Conservation (phyloP, 768 basidiomycete genomes). For the Calocybe cyanea region DNA sequence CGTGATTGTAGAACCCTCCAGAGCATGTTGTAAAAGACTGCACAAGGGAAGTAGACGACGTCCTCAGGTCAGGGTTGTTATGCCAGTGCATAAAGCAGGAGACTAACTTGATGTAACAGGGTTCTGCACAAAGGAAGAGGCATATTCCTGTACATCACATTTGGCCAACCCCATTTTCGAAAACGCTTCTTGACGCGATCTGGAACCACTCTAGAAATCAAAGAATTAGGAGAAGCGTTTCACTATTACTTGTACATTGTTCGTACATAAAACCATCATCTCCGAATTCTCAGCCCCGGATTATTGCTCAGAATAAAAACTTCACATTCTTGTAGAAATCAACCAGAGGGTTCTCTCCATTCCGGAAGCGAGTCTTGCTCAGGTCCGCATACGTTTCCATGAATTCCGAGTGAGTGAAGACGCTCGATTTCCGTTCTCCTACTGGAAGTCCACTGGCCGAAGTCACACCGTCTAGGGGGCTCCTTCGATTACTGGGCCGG, state of each 20-base stretch:
- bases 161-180: slow-evolving; percentile 89
- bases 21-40: slow-evolving; percentile 67
- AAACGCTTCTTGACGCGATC: slow-evolving; percentile 57
- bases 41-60: slow-evolving; percentile 72
- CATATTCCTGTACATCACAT: slow-evolving; percentile 75
- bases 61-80: slow-evolving; percentile 47
- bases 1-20: slow-evolving; percentile 58
- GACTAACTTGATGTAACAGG: slow-evolving; percentile 28
- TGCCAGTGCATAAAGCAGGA: not conserved
- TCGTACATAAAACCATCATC: slow-evolving; percentile 28
- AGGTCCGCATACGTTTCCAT: slow-evolving; percentile 81
- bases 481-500: slow-evolving; percentile 51
- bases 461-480: slow-evolving; percentile 64
- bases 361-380: slow-evolving; percentile 62
- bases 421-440: slow-evolving; percentile 75
- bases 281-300: not conserved
- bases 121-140: slow-evolving; percentile 59
- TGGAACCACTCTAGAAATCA: slow-evolving; percentile 60
- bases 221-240: slow-evolving; percentile 72
- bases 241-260: slow-evolving; percentile 77
- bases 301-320: slow-evolving; percentile 64
- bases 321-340: slow-evolving; percentile 93
- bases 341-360: slow-evolving; percentile 86
- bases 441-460: slow-evolving; percentile 77
- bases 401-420: slow-evolving; percentile 89